These are phyloP conservation scores for Hemisphaericaspora nanyangensis DNA, from an alignment of 805 yeast genomes.

Conservation along the genomic window DNA sequence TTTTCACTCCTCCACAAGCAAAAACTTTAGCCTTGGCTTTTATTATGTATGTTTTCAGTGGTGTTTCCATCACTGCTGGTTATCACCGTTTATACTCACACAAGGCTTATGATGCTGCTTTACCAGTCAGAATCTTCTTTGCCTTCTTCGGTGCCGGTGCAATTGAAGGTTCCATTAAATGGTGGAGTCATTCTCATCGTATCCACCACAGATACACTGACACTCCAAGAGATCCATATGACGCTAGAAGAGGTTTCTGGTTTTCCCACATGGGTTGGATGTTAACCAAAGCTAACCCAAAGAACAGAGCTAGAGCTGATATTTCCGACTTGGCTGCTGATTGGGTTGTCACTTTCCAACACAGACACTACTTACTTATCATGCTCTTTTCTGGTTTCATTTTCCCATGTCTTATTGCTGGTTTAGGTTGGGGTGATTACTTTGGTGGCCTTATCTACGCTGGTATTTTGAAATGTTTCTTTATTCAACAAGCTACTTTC, in stretches of 20 bases:
- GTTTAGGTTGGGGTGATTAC: conserved; percentile 53
- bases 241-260: conserved; percentile 82
- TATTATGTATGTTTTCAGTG: conserved; percentile 54
- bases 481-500: conserved; percentile 82
- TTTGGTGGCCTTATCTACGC: conserved; percentile 78
- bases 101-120: conserved; percentile 61
- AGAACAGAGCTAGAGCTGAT: conserved; percentile 76
- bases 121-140: conserved; percentile 58
- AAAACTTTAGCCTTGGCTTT: conserved; percentile 54
- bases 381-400: conserved; percentile 60
- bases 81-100: conserved; percentile 81
- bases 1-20: conserved; percentile 44
- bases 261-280: conserved; percentile 86
- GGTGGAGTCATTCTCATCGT: conserved; percentile 89
- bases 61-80: conserved; percentile 79
- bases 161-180: conserved; percentile 79
- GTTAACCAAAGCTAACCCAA: conserved; percentile 76
- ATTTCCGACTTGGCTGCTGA: conserved; percentile 73
- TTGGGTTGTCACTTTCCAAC: conserved; percentile 78
- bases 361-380: conserved; percentile 65
- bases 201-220: conserved; percentile 85
- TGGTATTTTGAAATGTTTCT: conserved; percentile 64
- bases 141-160: conserved; percentile 82
- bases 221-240: conserved; percentile 79
- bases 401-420: conserved; percentile 60